A percentile compares a stretch with the other conserved stretches of the same genome.
Evolutionary conservation across 129 eudicot species (phyloP).

Genomic region (Tanacetum coccineum): DNA sequence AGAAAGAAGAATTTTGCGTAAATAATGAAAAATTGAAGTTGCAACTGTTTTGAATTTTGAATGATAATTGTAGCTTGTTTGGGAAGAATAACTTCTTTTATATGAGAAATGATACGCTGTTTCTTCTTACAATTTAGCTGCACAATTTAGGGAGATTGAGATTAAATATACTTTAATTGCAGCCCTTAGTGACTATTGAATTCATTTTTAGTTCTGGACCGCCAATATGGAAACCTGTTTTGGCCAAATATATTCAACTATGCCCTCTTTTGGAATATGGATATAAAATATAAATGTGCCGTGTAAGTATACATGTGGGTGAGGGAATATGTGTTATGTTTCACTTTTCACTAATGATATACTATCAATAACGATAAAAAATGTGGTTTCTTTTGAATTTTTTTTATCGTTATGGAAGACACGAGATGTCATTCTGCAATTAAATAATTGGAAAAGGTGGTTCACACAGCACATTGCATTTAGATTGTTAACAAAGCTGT

Average conservation of each 20-base stretch:
- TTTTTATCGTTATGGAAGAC: background rate
- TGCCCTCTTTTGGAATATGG: slow-evolving; percentile 7
- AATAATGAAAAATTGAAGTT: too few relatives aligned
- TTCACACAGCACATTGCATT: slow-evolving; percentile 16
- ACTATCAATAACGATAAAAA: background rate
- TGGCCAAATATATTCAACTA: background rate
- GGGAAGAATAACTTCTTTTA: too few relatives aligned
- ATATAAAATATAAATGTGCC: background rate
- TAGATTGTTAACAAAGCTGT: slow-evolving; percentile 1
- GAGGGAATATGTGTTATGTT: slow-evolving; percentile 4
- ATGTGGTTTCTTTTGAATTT: background rate
- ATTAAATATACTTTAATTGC: too few relatives aligned
- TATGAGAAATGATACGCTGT: too few relatives aligned
- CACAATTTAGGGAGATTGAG: too few relatives aligned
- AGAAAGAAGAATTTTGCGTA: too few relatives aligned
- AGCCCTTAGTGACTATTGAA: too few relatives aligned
- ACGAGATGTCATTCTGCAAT: background rate
- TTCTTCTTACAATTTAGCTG: too few relatives aligned
- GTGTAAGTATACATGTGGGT: background rate
- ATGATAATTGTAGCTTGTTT: too few relatives aligned
- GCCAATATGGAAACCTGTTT: too few relatives aligned
- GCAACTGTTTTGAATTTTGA: too few relatives aligned
- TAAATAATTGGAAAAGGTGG: slow-evolving; percentile 6
- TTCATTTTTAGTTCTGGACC: too few relatives aligned
- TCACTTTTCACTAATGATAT: slow-evolving; percentile 5